Conservation (phyloP, 306 rosid genomes). For the Fagus sylvatica region DNA sequence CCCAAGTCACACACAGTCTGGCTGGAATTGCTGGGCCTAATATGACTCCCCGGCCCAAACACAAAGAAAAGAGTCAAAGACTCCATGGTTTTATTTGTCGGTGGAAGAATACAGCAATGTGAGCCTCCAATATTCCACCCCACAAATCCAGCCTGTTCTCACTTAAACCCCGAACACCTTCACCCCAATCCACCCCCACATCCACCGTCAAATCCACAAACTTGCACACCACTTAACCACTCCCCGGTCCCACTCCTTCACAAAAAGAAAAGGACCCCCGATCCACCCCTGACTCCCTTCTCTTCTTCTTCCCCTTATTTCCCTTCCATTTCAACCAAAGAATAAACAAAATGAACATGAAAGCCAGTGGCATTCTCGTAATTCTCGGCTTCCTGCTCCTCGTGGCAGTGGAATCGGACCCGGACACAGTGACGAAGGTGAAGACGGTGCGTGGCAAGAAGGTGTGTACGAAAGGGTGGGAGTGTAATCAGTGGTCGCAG, state of each 20-base stretch:
- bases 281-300: slow-evolving; percentile 1
- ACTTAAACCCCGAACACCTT: slow-evolving; percentile 26
- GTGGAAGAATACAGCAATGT: slow-evolving; percentile 19
- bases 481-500: slow-evolving; percentile 64
- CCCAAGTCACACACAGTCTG: no score
- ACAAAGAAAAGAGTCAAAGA: no score
- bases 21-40: neutral
- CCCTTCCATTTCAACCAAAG: neutral
- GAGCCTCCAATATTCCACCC: neutral
- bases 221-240: slow-evolving; percentile 23
- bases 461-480: slow-evolving; percentile 80
- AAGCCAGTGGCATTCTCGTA: neutral
- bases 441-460: slow-evolving; percentile 66
- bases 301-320: neutral
- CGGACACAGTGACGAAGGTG: slow-evolving; percentile 34
- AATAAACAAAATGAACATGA: slow-evolving; percentile 14
- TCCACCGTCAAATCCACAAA: slow-evolving; percentile 17
- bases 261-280: slow-evolving; percentile 32
- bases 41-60: neutral
- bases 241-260: neutral
- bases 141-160: slow-evolving; percentile 40
- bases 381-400: slow-evolving; percentile 12
- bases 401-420: slow-evolving; percentile 31
- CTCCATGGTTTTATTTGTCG: slow-evolving; percentile 18
- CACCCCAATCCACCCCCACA: neutral